Conservation (phyloP, 208 protist genomes). For the Kentomonas sorsogonicus region DNA sequence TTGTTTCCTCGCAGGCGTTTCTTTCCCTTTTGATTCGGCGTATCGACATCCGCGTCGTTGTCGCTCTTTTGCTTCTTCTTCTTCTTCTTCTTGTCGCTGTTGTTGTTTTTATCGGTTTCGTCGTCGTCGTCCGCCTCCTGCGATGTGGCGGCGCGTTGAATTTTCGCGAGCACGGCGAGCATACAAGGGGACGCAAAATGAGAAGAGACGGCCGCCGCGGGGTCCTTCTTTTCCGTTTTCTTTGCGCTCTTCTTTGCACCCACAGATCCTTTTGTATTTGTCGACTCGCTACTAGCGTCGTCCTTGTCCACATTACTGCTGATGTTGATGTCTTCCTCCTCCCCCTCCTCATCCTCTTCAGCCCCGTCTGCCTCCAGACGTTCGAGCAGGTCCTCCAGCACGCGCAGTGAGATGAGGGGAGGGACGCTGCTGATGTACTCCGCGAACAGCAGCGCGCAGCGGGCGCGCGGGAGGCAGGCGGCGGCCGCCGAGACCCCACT, state of each 20-base stretch:
- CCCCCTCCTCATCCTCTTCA: neutral
- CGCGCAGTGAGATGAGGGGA: conserved; percentile 72
- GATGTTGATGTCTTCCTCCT: neutral
- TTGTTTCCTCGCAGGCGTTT: neutral
- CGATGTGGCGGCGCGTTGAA: conserved; percentile 81
- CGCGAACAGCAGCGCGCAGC: conserved; percentile 62
- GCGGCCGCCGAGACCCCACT: neutral
- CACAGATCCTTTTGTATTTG: neutral
- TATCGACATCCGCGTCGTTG: too few species aligned
- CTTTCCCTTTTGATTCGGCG: neutral
- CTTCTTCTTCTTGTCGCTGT: neutral
- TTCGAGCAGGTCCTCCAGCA: conserved; percentile 48
- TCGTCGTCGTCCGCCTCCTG: conserved; percentile 12
- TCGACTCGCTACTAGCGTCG: neutral
- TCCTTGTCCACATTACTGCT: neutral
- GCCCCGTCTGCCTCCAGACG: conserved; percentile 33
- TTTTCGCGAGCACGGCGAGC: conserved; percentile 82
- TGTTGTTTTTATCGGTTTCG: conserved; percentile 10
- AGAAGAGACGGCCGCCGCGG: conserved; percentile 25
- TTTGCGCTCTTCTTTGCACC: neutral
- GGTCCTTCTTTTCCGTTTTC: neutral
- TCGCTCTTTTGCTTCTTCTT: neutral
- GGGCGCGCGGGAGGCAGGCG: neutral
- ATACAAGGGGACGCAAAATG: conserved; percentile 47
- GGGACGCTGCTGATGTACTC: conserved; percentile 86